phyloP scores from a whole-genome alignment of 1,284 basidiomycete genomes.

The Cryptococcus sp. region DNA sequence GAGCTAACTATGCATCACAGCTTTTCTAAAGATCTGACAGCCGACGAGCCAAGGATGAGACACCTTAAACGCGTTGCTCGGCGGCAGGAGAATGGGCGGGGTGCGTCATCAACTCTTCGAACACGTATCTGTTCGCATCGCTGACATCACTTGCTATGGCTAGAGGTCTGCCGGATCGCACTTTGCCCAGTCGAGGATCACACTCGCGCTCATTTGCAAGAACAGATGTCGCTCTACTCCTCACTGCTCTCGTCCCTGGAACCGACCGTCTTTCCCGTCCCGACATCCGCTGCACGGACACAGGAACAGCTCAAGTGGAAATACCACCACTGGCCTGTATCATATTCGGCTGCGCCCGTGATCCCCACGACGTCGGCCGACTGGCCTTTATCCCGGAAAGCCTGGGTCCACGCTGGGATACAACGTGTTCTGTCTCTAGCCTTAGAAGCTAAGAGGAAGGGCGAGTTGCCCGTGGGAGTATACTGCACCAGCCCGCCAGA shows the following conservation, averaged over 20 bases:
- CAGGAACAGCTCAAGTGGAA: slow-evolving; percentile 67
- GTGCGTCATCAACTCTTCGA: not conserved
- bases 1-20: slow-evolving; percentile 18
- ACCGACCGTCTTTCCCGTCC: slow-evolving; percentile 67
- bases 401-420: slow-evolving; percentile 75
- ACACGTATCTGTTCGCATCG: too few relatives aligned
- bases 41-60: slow-evolving; percentile 58
- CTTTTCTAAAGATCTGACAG: slow-evolving; percentile 47
- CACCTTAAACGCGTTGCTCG: slow-evolving; percentile 77
- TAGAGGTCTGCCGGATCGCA: slow-evolving; percentile 28
- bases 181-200: slow-evolving; percentile 38
- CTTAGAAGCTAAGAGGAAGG: slow-evolving; percentile 54
- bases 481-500: slow-evolving; percentile 68
- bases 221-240: slow-evolving; percentile 49
- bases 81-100: slow-evolving; percentile 46
- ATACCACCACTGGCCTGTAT: slow-evolving; percentile 75
- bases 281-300: slow-evolving; percentile 70
- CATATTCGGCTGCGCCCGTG: slow-evolving; percentile 68
- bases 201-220: slow-evolving; percentile 23
- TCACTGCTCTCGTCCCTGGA: slow-evolving; percentile 54
- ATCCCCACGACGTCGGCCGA: slow-evolving; percentile 60
- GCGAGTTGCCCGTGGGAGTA: slow-evolving; percentile 77
- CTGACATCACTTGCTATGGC: not conserved
- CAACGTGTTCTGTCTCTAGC: slow-evolving; percentile 60
- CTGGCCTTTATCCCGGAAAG: slow-evolving; percentile 67